Conservation (phyloP, 2,329 filamentous ascomycete species). For the Penicillium sp. region DNA sequence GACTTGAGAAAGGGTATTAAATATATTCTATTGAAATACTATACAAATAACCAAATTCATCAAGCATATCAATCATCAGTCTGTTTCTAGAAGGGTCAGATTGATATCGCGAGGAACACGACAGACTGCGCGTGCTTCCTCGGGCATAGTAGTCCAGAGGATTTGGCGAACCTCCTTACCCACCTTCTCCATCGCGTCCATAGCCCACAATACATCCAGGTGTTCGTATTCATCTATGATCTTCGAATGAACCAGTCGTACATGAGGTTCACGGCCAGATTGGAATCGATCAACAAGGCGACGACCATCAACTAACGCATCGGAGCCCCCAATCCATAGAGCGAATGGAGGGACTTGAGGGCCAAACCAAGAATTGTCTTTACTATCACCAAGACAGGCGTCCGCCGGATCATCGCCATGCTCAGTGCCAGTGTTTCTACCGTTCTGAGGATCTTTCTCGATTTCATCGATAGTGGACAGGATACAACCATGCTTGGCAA, state of each 20-base stretch:
- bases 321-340: conserved; percentile 82
- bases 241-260: conserved; percentile 78
- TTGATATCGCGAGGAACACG: conserved; percentile 61
- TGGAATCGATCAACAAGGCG: conserved; percentile 75
- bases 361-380: conserved; percentile 77
- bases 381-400: conserved; percentile 20
- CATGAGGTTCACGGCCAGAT: conserved; percentile 77
- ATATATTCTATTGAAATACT: too few relatives aligned
- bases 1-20: too few relatives aligned
- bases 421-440: conserved; percentile 2
- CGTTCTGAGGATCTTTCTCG: conserved; percentile 38
- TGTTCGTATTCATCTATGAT: conserved; percentile 89
- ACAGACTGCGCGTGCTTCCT: conserved; percentile 62
- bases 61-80: background rate
- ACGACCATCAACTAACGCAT: conserved; percentile 81
- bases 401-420: conserved; percentile 22
- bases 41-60: too few relatives aligned
- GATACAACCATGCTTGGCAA: conserved; percentile 84
- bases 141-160: conserved; percentile 74
- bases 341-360: conserved; percentile 79
- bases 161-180: conserved; percentile 80
- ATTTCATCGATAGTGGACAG: conserved; percentile 73
- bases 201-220: conserved; percentile 92
- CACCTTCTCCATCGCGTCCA: conserved; percentile 82
- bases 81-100: background rate